Base-by-base conservation (phyloP, 208 protist genomes). In the Naegleria lovaniensis region DNA sequence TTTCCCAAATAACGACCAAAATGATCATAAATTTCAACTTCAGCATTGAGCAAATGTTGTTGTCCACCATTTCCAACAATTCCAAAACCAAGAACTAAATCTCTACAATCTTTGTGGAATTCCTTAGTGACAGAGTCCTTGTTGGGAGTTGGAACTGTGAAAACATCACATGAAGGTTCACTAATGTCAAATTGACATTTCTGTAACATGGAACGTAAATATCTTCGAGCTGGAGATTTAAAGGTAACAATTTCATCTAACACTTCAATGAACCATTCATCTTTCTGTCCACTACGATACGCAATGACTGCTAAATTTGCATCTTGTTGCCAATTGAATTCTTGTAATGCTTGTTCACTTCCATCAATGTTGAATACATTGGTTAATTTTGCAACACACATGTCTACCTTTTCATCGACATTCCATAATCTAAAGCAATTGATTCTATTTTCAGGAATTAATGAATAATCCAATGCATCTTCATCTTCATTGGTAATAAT, bases 11-110 rank as follows among this genome's bases (percentile, higher is more conserved):
- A 79, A 36, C 67, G 19, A 36, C 29, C 67, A 79, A 79, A 79
- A 33, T 79, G 67, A 79, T 79, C 67, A 79, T 79, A 79, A 9
- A 79, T 11, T 79, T 79, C 67, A 79, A 79, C 67, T 79, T 79
- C 67, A 36, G 67, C 29, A 36, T 29, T 36, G 0, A 79, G 9
- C 7, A 79, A 36, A 36, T 79, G 67, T 9, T 79, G 25, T 9
- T 79, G 16, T 36, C 67, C 67, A 15, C 67, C 67, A 79, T 9
- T 79, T 36, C 67, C 67, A 36, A 9, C 67, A 36, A 79, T 33
- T 36, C 67, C 67, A 33, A 79, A 36, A 79, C 67, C 67, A 36
- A 79, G 29, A 79, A 79, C 67, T 9, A 79, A 79, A 79, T 79
- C 29, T 36, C 67, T 29, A 5, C n/a, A 0, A 79, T 79, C 67